Base-by-base conservation (phyloP, 2,329 filamentous ascomycete genomes). In the Dothideomycetidae sp. region DNA sequence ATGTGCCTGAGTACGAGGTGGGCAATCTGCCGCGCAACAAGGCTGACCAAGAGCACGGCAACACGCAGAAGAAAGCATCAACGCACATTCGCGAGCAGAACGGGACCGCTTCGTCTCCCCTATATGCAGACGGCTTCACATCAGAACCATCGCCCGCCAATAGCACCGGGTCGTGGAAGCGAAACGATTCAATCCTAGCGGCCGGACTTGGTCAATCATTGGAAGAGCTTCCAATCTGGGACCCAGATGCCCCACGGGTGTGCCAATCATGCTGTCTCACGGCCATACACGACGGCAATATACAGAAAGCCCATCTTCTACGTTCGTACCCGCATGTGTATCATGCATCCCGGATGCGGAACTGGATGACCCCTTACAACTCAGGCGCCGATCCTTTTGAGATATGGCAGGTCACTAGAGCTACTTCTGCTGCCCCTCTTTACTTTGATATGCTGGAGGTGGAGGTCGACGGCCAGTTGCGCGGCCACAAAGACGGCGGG, bases 361-460 rank as follows among this genome's bases (percentile, higher is more conserved):
- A 56, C 35, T 67, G 62, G 60, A 58, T 64, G 4, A 62, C 58
- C 3, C 52, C 54, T 2, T 67, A 67, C 53, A 68, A 68, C 44
- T 57, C 62, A 48, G 62, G 61, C 5, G 58, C 59, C 4, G 62
- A 66, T 40, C 51, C 53, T 29, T 50, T 67, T 11, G 56, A 59
- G 2, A 68, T 71, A 29, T 71, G 66, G 59, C 52, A 68, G 48
- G 67, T 68, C 1, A 67, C 64, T 0, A 51, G 66, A 5, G 68
- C 67, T 2, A 70, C 67, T 0, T 66, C 62, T 1, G 68, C 68
- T 2, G 67, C 67, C 0, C 66, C 67, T 0, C 67, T 67, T 47
- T 67, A 64, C 49, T 67, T 68, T 50, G 58, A 66, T 31, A 62
- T 64, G 54, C 54, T 68, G 7, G 55, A 60, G 38, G 60, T 61